Evolutionary conservation across 2,329 filamentous ascomycete genomes (phyloP), one percentile per base, ranked within the genome.

Genomic region (Calycina marina): DNA sequence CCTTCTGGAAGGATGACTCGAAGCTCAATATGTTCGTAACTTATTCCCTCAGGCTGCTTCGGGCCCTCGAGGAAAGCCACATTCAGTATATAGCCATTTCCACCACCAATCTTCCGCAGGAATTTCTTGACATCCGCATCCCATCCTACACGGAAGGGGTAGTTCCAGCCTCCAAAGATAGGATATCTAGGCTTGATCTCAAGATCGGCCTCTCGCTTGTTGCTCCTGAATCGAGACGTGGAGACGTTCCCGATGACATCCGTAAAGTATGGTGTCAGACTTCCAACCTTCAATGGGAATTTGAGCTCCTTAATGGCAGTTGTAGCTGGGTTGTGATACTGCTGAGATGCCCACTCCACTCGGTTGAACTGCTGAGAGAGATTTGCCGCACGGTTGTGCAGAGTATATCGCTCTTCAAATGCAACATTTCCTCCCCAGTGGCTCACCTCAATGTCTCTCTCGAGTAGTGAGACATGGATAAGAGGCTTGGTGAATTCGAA

Each of bases 401-500:
- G 67, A 56, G 78, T 83, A 60, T 93, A 94, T 36, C 83, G 74
- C 61, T 98, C 90, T 60, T 98, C 90, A 30, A 86, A 84, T 2
- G 90, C 90, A 33, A 96, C 60, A 54, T 98, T 98, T 40, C 90
- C 90, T 44, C 90, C 90, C 90, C 90, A 98, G 58, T 96, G 90
- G 53, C 83, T 93, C 47, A 98, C 78, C 56, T 98, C 90, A 41
- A 98, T 63, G 50, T 96, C 86, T 38, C 90, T 77, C 59, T 96
- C 83, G 38, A 98, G 65, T 11, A 72, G 63, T 18, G 74, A 73
- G 31, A 84, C 72, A 51, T 90, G 82, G 26, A 76, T 78, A 36
- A 98, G 65, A 9, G 90, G 88, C 59, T 88, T 92, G 42, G 82
- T 94, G 61, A 90, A 94, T 57, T 98, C 86, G 58, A 93, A 96